A percentile compares a stretch with the other conserved stretches of the same genome.
Evolutionary conservation across 257 asterid species (phyloP).

Genomic region (Gynochthodes officinalis): DNA sequence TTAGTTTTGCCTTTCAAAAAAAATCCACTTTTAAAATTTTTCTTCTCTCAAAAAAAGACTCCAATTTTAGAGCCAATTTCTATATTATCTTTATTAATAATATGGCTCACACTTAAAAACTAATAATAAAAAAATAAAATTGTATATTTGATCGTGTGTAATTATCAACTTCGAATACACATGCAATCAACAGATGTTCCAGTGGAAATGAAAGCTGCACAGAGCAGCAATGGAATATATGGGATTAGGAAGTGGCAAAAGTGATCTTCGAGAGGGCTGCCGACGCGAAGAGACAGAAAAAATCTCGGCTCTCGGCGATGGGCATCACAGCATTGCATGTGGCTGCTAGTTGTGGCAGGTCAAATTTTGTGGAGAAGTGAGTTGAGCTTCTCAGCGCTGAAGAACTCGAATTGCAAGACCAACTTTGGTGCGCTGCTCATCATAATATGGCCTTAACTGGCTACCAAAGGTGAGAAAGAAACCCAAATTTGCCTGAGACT

Average conservation of each 20-base stretch:
- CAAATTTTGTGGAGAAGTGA: neutral
- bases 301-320: neutral
- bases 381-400: neutral
- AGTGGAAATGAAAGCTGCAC: neutral
- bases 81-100: too few relatives aligned
- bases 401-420: neutral
- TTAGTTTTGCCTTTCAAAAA: too few relatives aligned
- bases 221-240: neutral
- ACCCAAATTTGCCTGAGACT: neutral
- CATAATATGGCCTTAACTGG: neutral
- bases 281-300: neutral
- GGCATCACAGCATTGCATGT: constrained; percentile 5
- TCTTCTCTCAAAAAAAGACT: too few relatives aligned
- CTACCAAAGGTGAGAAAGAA: neutral
- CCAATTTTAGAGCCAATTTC: too few relatives aligned
- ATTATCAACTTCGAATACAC: too few relatives aligned
- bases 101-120: too few relatives aligned
- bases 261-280: neutral
- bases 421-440: neutral
- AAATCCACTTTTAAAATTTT: too few relatives aligned
- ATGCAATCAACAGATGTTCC: too few relatives aligned
- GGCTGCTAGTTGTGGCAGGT: neutral
- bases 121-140: too few relatives aligned
- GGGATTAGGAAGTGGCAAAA: neutral
- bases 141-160: too few relatives aligned